Base-by-base conservation (phyloP, 257 asterid genomes). In the Apocynum venetum region DNA sequence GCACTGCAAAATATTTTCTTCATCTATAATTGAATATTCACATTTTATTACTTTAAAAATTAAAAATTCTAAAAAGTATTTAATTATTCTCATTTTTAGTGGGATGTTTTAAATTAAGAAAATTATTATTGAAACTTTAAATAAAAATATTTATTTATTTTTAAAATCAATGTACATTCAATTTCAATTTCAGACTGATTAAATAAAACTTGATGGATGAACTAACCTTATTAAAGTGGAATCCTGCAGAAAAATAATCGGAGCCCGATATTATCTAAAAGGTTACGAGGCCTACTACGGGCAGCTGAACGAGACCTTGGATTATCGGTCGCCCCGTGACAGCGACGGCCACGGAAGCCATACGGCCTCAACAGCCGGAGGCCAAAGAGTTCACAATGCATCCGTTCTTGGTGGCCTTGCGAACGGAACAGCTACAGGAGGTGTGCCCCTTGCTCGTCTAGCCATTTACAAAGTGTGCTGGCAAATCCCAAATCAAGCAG, bases 401-500 rank as follows among this genome's bases (percentile, higher is more conserved):
- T 51, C 86, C 35, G 79, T 76, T 1, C 8, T 81, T 15, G 87
- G 89, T 4, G 88, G 89, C 1, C 69, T 85, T 11, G 88, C 83
- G 47, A 47, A 44, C 1, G 89, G 89, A 55, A 84, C 78, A 0
- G 89, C 87, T 6, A 36, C 82, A 0, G 92, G 92, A 0, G 92
- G 89, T 8, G 91, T 86, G 0, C 90, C 87, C 1, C 83, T 72
- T 0, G 87, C 70, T 51, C 89, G 88, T 3, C 76, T 86, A 0
- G 85, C 88, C 70, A 79, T 80, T 44, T 86, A 88, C 72, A 84
- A 84, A 52, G 91, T 86, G 7, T 88, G 91, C 11, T 88, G 91
- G 91, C 78, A 80, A 0, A 13, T 74, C 44, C 86, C 86, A 0
- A 40, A 66, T 48, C 12, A 59, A 44, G 38, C 56, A 3, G 15